Conservation (phyloP, 257 asterid genomes). For the Nyctanthes arbortristis region DNA sequence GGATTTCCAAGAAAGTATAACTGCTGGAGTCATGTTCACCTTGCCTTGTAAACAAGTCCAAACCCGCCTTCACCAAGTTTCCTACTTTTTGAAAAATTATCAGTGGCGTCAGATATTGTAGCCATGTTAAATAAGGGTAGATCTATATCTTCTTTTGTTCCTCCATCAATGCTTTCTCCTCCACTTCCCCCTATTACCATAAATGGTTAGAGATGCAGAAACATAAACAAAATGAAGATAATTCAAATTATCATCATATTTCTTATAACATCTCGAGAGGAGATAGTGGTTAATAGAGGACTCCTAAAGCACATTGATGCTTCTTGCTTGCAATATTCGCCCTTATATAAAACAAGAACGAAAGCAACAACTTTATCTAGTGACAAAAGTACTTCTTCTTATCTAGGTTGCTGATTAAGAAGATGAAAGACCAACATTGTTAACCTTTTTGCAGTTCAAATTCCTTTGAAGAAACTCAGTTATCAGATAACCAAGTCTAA, state of each 20-base stretch:
- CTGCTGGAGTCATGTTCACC: not conserved
- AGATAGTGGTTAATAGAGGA: no score
- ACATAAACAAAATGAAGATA: not conserved
- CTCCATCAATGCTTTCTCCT: conserved; percentile 5
- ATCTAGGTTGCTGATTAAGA: no score
- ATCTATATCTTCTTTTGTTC: conserved; percentile 37
- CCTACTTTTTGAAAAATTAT: conserved; percentile 34
- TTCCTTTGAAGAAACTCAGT: not conserved
- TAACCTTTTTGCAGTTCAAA: no score
- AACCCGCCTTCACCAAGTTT: conserved; percentile 56
- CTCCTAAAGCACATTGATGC: no score
- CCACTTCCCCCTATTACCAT: conserved; percentile 21
- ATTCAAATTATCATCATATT: not conserved
- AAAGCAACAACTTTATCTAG: not conserved
- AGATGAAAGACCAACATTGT: no score
- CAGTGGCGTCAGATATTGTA: conserved; percentile 41
- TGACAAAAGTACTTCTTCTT: no score
- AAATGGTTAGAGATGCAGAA: not conserved
- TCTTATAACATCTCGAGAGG: no score
- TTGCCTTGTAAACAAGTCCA: conserved; percentile 56
- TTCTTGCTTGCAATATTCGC: not conserved
- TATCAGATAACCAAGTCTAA: not conserved
- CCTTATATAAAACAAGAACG: not conserved
- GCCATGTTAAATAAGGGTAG: conserved; percentile 34
- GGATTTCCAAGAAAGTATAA: not conserved